phyloP scores from a whole-genome alignment of 176 grass and related monocot genomes.

The Carex littledalei region DNA sequence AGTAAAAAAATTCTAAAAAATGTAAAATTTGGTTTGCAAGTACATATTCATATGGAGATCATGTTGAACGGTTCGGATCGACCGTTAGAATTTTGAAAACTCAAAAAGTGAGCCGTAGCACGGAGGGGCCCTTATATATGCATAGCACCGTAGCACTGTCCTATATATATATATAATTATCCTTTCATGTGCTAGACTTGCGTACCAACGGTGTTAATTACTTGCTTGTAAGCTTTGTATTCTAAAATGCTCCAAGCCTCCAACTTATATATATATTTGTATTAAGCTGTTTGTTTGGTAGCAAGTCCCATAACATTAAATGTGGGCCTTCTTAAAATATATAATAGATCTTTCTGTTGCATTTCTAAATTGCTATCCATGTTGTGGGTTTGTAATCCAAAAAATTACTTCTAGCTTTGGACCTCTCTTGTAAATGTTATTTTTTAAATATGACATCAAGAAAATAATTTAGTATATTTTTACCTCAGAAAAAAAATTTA shows the following conservation, averaged over 20 bases:
- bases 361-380: background rate
- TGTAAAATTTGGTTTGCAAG: no score
- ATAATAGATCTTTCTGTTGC: background rate
- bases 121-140: no score
- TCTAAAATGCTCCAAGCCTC: background rate
- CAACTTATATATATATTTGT: background rate
- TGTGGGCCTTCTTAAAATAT: background rate
- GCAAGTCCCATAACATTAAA: slow-evolving; percentile 8
- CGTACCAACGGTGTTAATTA: background rate
- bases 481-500: background rate
- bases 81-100: no score
- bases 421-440: background rate
- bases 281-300: slow-evolving; percentile 11
- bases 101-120: no score
- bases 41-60: no score
- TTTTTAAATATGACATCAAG: background rate
- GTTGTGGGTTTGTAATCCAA: background rate
- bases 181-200: background rate
- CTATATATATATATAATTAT: no score
- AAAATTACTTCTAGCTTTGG: background rate
- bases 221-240: slow-evolving; percentile 11
- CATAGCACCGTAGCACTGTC: no score
- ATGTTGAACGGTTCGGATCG: no score
- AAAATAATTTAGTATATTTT: background rate
- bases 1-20: no score